Evolutionary conservation across 768 basidiomycete species (phyloP).

Genomic region (Lentinula guzmanii): DNA sequence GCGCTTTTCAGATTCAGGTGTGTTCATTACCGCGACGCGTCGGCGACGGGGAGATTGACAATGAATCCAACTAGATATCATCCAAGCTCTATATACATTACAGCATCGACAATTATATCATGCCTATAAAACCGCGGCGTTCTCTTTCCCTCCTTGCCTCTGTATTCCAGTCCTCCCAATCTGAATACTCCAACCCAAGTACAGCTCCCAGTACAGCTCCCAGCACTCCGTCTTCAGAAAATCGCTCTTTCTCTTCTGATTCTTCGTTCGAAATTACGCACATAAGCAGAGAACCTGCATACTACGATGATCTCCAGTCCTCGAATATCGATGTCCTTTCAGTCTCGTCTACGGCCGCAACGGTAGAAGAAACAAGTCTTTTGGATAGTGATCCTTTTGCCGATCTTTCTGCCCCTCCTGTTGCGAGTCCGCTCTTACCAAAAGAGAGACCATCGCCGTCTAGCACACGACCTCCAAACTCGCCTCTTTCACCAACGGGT

Average conservation of each 20-base stretch:
- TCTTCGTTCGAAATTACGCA: neutral
- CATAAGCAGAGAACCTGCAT: neutral
- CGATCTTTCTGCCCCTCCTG: conserved; percentile 31
- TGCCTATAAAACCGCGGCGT: neutral
- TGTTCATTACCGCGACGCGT: neutral
- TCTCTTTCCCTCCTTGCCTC: neutral
- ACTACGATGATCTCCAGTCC: neutral
- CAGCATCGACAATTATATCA: neutral
- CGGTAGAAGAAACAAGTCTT: conserved; percentile 25
- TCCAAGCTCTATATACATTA: neutral
- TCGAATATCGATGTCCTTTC: conserved; percentile 2
- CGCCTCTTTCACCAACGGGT: conserved; percentile 7
- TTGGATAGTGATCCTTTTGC: conserved; percentile 76
- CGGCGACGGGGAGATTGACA: neutral
- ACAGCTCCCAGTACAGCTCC: neutral
- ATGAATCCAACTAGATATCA: neutral
- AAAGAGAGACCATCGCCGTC: conserved; percentile 8
- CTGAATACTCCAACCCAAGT: neutral
- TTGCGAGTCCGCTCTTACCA: conserved; percentile 13
- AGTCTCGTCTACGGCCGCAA: conserved; percentile 3
- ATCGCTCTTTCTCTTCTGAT: neutral
- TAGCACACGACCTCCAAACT: conserved; percentile 8
- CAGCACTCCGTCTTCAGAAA: neutral
- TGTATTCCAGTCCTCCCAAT: neutral
- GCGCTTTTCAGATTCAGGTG: neutral